These are phyloP conservation scores for Verbascum thapsus DNA, from an alignment of 257 asterid genomes.

Conservation along the genomic window DNA sequence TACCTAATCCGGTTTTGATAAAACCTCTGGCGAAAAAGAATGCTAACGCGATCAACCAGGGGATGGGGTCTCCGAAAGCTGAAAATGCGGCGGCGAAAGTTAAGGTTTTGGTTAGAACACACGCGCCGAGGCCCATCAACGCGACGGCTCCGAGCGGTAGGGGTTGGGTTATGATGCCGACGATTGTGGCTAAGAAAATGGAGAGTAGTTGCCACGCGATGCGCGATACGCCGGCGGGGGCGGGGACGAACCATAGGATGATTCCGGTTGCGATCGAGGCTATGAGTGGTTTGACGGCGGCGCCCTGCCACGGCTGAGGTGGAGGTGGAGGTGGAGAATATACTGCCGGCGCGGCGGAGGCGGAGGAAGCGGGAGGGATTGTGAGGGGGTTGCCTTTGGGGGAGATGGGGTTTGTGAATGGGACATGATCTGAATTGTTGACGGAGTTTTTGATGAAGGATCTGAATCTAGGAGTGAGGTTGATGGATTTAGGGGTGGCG, in stretches of 20 bases:
- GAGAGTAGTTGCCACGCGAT: conserved; percentile 86
- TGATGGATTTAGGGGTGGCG: conserved; percentile 20
- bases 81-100: conserved; percentile 91
- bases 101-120: conserved; percentile 80
- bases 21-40: conserved; percentile 96
- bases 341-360: conserved; percentile 31
- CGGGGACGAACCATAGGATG: conserved; percentile 74
- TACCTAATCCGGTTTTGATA: conserved; percentile 89
- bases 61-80: conserved; percentile 95
- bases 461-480: conserved; percentile 17
- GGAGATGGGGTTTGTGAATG: conserved; percentile 26
- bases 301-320: conserved; percentile 78
- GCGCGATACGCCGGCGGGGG: conserved; percentile 77
- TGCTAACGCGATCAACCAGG: conserved; percentile 92
- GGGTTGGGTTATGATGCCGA: conserved; percentile 91
- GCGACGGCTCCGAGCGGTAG: conserved; percentile 96
- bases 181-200: conserved; percentile 86
- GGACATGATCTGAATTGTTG: conserved; percentile 23
- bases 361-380: conserved; percentile 35
- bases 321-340: conserved; percentile 41
- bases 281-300: conserved; percentile 68
- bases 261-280: conserved; percentile 83
- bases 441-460: conserved; percentile 9
- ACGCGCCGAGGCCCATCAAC: conserved; percentile 81
- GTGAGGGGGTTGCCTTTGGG: conserved; percentile 27